Evolutionary conservation across 2,329 filamentous ascomycete genomes (phyloP), one percentile per base, ranked within the genome.

Genomic region (Zalaria sp.): DNA sequence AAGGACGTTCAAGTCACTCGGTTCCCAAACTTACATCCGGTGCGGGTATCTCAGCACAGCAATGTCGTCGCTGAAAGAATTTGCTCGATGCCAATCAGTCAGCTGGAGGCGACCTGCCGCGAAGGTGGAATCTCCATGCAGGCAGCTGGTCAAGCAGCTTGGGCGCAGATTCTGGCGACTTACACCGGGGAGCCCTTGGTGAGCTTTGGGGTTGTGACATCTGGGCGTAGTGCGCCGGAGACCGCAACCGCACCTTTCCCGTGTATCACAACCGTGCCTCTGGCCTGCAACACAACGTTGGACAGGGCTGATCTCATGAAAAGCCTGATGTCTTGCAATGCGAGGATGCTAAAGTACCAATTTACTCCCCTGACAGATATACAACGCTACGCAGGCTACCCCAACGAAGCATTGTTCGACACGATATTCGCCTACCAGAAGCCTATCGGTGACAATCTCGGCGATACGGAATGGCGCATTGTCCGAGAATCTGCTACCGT

Each of bases 381-480:
- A 6, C 84, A 93, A 51, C 76, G 72, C 39, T 81, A 79, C 71
- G 68, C 84, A 11, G 79, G 78, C 0, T 69, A 75, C 44, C 66
- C 79, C 0, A 75, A 80, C 25, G 70, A 74, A 5, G 65, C 72
- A 0, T 66, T 91, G 0, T 94, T 95, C 50, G 87, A 95, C 53
- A 89, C 86, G 0, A 67, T 95, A 1, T 76, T 95, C 45, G 81
- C 85, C 0, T 89, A 87, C 53, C 88, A 94, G 53, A 84, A 83
- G 48, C 53, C 67, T 44, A 49, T 61, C 40, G 11, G 49, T 41
- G 42, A 10, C 11, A 31, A 42, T 44, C 31, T 38, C 46, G 50
- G 43, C 2, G 40, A 50, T 10, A 35, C 54, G 3, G 62, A 68
- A 0, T 93, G 83, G 81, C 64, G 65, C 5, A 48, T 83, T 0